These are phyloP conservation scores for Carex parvula DNA, from an alignment of 176 grass and related monocot species.

Conservation along the genomic window DNA sequence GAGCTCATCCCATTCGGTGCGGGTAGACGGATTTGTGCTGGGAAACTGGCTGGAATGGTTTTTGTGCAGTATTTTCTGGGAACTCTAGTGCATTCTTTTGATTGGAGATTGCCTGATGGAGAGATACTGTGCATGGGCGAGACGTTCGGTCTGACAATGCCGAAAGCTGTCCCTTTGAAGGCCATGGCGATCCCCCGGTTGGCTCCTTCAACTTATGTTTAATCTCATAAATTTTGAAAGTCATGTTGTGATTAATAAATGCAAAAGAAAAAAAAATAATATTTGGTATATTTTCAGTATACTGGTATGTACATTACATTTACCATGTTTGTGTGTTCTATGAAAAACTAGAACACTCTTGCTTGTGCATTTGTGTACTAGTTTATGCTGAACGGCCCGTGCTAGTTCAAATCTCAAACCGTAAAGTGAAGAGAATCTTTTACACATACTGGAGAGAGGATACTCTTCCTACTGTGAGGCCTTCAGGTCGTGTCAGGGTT, in stretches of 20 bases:
- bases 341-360: not conserved
- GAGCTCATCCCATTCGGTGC: conserved; percentile 87
- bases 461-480: too few relatives aligned
- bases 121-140: conserved; percentile 60
- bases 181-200: conserved; percentile 41
- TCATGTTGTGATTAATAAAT: not conserved
- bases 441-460: too few relatives aligned
- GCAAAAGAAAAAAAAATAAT: not conserved
- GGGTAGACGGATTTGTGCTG: conserved; percentile 67
- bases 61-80: conserved; percentile 82
- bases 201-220: conserved; percentile 30
- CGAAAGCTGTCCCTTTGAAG: conserved; percentile 62
- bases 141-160: conserved; percentile 60
- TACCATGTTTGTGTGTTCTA: not conserved
- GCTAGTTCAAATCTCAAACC: too few relatives aligned
- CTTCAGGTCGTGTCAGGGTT: too few relatives aligned
- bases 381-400: not conserved
- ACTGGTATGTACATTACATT: conserved; percentile 3
- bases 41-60: conserved; percentile 71
- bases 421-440: too few relatives aligned
- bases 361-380: not conserved
- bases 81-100: conserved; percentile 53
- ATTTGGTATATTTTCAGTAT: not conserved
- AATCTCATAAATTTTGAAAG: not conserved
- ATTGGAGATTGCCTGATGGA: conserved; percentile 55